Evolutionary conservation across 768 basidiomycete species (phyloP).

Genomic region (Collybia sordida): DNA sequence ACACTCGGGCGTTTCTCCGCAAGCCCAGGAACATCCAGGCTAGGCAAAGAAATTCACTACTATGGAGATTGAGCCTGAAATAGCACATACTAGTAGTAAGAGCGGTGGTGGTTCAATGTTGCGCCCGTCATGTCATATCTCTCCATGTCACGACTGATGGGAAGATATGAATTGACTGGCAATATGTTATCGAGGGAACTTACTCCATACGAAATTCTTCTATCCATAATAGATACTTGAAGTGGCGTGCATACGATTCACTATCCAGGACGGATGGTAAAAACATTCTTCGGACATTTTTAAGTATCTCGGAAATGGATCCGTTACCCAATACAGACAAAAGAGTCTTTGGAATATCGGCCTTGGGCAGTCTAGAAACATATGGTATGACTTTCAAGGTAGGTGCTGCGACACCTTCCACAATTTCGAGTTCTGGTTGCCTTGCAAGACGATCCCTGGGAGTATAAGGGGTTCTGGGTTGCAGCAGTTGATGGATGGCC

Average conservation of each 20-base stretch:
- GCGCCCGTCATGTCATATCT: slow-evolving; percentile 36
- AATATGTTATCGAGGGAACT: slow-evolving; percentile 3
- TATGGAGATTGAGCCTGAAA: not conserved
- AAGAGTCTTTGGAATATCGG: slow-evolving; percentile 34
- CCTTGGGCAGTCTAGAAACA: slow-evolving; percentile 31
- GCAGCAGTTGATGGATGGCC: slow-evolving; percentile 42
- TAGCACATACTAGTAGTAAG: slow-evolving; percentile 36
- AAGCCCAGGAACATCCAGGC: slow-evolving; percentile 47
- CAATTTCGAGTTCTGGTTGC: slow-evolving; percentile 28
- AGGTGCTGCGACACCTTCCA: slow-evolving; percentile 39
- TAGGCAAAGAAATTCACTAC: slow-evolving; percentile 10
- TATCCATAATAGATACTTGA: slow-evolving; percentile 50
- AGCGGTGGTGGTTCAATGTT: slow-evolving; percentile 24
- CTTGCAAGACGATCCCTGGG: slow-evolving; percentile 25
- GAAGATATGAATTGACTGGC: slow-evolving; percentile 2
- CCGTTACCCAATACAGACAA: slow-evolving; percentile 23
- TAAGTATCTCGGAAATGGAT: slow-evolving; percentile 20
- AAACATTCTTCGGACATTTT: slow-evolving; percentile 26
- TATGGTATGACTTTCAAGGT: slow-evolving; percentile 39
- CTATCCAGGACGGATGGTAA: slow-evolving; percentile 37
- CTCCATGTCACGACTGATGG: slow-evolving; percentile 35
- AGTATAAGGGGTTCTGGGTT: slow-evolving; percentile 44
- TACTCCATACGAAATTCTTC: slow-evolving; percentile 28
- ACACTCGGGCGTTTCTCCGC: slow-evolving; percentile 60
- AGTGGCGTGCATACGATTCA: slow-evolving; percentile 40